Conservation (phyloP, 2,329 filamentous ascomycete species). For the Xylariaceae sp. region DNA sequence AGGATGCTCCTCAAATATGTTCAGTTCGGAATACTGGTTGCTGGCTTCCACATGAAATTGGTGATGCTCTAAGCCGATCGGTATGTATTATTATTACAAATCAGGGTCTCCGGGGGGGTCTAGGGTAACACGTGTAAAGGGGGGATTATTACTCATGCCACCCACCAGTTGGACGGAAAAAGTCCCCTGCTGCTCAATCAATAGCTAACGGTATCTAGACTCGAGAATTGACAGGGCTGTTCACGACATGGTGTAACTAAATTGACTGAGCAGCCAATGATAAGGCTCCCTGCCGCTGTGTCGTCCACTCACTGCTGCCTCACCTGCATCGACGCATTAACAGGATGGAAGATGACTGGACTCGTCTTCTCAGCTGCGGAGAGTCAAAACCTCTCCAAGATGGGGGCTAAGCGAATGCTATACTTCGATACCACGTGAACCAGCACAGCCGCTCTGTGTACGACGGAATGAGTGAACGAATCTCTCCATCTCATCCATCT, state of each 20-base stretch:
- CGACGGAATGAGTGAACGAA: no score
- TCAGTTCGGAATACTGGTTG: no score
- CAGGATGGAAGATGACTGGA: neutral
- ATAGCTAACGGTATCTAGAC: neutral
- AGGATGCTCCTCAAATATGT: no score
- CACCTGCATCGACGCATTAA: constrained; percentile 12
- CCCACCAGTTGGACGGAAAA: constrained; percentile 8
- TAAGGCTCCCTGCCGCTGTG: neutral
- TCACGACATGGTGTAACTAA: neutral
- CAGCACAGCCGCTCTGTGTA: neutral
- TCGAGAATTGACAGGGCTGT: constrained; percentile 1
- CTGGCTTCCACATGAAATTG: neutral
- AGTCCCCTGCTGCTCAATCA: constrained; percentile 17
- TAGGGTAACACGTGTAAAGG: neutral
- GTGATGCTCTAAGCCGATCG: neutral
- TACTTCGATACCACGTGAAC: neutral
- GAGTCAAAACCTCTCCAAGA: no score
- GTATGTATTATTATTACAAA: constrained; percentile 6
- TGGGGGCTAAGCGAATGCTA: constrained; percentile 1
- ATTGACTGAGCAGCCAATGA: constrained; percentile 9
- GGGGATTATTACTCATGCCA: constrained; percentile 10
- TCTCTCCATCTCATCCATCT: neutral
- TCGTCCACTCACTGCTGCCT: constrained; percentile 17
- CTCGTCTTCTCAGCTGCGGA: constrained; percentile 12
- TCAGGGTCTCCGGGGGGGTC: neutral